Evolutionary conservation across 1,139 yeast species (phyloP), one percentile per base, ranked within the genome.

Genomic region (Pneumocystis wakefieldiae): DNA sequence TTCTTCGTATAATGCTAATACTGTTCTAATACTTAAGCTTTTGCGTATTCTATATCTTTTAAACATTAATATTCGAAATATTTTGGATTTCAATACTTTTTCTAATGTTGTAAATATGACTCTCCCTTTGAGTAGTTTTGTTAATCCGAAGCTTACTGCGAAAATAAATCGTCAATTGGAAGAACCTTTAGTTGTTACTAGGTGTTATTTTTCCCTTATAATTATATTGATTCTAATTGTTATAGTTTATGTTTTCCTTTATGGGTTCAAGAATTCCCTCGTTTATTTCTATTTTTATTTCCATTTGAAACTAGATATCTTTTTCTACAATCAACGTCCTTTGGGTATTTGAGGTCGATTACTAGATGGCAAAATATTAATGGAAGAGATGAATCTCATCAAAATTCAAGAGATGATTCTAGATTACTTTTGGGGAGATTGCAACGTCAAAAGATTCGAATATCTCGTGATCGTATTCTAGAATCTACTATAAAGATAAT

Each of bases 151-250:
- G 70, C 74, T 92, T 39, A 85, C 96, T 2, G 95, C 95, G 0
- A 92, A 91, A 72, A 76, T 92, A 64, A 86, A 87, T 67, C 77
- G 95, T 62, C 97, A 91, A 73, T 74, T 92, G 57, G 97, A 91
- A 69, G 97, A 92, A 68, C 95, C 96, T 0, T 76, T 91, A 65
- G 81, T 91, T 41, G 92, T 91, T 61, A 94, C 95, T 0, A 65
- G 66, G 59, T 62, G 60, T 15, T 17, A 12, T 19, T 48, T 48
- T 48, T 3, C 15, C 7, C 24, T 39, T 42, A 19, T 35, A 8
- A 17, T 35, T 35, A 35, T 17, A 24, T 19, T 32, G 14, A 28
- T 10, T 28, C 7, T 35, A 19, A 61, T 14, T 39, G 1, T 61
- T 48, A 6, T 53, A 85, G 95, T 73, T 95, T 94, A 0, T 81